Evolutionary conservation across 768 basidiomycete genomes (phyloP).

Genomic region (Mycena indigotica): DNA sequence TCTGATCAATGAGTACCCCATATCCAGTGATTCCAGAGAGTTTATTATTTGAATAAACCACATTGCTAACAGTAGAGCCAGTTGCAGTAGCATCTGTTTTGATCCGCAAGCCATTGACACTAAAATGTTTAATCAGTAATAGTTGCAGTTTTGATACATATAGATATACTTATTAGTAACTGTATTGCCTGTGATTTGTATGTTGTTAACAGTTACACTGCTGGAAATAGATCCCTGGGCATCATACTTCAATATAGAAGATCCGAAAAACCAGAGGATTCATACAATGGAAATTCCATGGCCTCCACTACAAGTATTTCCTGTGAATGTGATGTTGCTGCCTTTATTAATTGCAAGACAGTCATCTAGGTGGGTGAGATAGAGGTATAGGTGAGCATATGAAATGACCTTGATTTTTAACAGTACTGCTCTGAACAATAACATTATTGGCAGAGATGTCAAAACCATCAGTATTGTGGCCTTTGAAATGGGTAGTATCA

Average conservation of each 20-base stretch:
- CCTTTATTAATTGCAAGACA: slow-evolving; percentile 27
- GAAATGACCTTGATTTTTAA: slow-evolving; percentile 23
- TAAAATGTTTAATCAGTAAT: too few relatives aligned
- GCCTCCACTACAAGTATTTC: slow-evolving; percentile 26
- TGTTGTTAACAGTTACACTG: slow-evolving; percentile 13
- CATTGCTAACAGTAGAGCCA: slow-evolving; percentile 19
- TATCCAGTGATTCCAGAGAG: slow-evolving; percentile 19
- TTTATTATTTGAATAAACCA: slow-evolving; percentile 24
- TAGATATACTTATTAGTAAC: slow-evolving; percentile 18
- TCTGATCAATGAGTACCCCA: slow-evolving; percentile 26
- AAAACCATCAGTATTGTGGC: slow-evolving; percentile 27
- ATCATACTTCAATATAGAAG: not conserved
- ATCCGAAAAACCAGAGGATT: not conserved
- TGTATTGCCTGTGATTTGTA: slow-evolving; percentile 25
- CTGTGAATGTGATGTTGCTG: slow-evolving; percentile 22
- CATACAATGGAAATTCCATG: slow-evolving; percentile 24
- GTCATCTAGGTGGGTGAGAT: slow-evolving; percentile 19
- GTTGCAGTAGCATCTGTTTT: slow-evolving; percentile 22
- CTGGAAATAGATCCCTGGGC: slow-evolving; percentile 22
- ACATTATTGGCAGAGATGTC: slow-evolving; percentile 24
- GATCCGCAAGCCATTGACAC: slow-evolving; percentile 25
- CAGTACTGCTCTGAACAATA: slow-evolving; percentile 15
- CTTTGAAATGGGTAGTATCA: not conserved
- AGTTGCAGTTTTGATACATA: too few relatives aligned
- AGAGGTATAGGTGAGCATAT: not conserved